Evolutionary conservation across 202 grass and related monocot genomes (phyloP), one percentile per base, ranked within the genome.

Genomic region (Tripidium arundinaceum): DNA sequence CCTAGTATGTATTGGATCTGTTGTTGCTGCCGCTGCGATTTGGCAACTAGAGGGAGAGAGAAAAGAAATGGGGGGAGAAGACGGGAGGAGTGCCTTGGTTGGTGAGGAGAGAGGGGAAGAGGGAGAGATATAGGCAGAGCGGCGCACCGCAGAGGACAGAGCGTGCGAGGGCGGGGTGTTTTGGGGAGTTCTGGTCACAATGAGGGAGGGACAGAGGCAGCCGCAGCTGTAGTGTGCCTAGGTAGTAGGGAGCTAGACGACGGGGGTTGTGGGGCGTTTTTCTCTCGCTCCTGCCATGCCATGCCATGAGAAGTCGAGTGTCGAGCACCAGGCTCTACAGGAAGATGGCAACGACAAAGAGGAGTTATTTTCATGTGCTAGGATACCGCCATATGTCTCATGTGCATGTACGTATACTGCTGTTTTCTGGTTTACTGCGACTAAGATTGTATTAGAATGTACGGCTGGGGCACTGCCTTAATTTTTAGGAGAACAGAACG

Each of bases 1-100:
- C 84, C 84, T 87, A 81, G 84, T 84, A 87, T 87, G 70, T 77
- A 62, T 90, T 54, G 72, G 84, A 84, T 83, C 76, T 83, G 68
- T 74, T 68, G 38, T 68, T 55, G 47, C 68, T 29, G 67, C 67
- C 67, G 64, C 83, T 57, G 79, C 18, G 45, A 79, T 82, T 89
- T 79, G 86, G 59, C 75, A 55, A 61, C 62, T 29, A 72, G 16
- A 75, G 64, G 38, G 31, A 33, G 71, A 33, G 31, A 33, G 31
- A 77, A 11, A 66, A 6, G 5, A 18, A 62, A 52, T 24, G 29
- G 74, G 27, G 19, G 1, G 78, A 57, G 28, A 18, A 47, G 31
- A 83, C 7, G 62, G 26, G 50, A 38, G 36, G 38, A 39, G 50
- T 40, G 52, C 46, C 42, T 76, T 77, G 71, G 65, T 85, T 85